Percentiles rank a stretch among this genome's conserved stretches.
These are phyloP conservation scores for Aristolochia fimbriata DNA, from an alignment of 164 flowering plant genomes.

Conservation along the genomic window DNA sequence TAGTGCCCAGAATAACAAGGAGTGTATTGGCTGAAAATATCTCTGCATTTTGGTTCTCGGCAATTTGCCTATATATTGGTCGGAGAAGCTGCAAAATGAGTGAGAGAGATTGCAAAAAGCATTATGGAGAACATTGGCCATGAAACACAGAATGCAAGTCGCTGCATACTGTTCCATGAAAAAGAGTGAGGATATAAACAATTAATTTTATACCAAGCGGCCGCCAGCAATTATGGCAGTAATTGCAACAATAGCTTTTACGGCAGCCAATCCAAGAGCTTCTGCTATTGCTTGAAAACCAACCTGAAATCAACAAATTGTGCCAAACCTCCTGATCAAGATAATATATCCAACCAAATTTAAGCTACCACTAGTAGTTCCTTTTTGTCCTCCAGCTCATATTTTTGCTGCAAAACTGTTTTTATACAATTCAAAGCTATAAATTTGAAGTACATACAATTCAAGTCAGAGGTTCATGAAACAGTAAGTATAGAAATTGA, in stretches of 20 bases:
- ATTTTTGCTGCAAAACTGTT: too few species aligned
- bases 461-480: too few species aligned
- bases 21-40: conserved; percentile 98
- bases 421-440: too few species aligned
- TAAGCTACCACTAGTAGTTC: too few species aligned
- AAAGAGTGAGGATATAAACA: too few species aligned
- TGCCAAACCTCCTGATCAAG: conserved; percentile 1
- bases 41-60: conserved; percentile 98
- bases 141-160: too few species aligned
- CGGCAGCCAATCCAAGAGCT: conserved; percentile 98
- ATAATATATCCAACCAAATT: neutral
- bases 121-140: too few species aligned
- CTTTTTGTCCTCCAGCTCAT: too few species aligned
- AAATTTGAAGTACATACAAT: too few species aligned
- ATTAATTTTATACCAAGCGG: conserved; percentile 53
- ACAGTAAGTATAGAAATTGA: too few species aligned
- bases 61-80: conserved; percentile 95
- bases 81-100: conserved; percentile 72
- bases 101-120: too few species aligned
- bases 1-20: conserved; percentile 92
- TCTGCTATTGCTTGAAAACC: conserved; percentile 99
- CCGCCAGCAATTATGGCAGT: conserved; percentile 97
- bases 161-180: too few species aligned
- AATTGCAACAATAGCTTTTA: conserved; percentile 94
- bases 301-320: conserved; percentile 40